Conservation (phyloP, 345 rosid species). For the Iberis pinnata region DNA sequence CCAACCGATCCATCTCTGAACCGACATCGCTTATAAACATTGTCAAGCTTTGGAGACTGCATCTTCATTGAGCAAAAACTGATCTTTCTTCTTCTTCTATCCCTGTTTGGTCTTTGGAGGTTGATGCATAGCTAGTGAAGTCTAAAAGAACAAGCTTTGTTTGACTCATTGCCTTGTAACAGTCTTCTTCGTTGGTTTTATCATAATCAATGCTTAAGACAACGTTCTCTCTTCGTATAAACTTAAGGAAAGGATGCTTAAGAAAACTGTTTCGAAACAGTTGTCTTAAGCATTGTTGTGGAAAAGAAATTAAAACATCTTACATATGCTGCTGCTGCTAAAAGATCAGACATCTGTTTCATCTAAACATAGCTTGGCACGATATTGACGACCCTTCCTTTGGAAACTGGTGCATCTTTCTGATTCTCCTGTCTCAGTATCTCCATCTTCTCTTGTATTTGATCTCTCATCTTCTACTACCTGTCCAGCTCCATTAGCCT, state of each 20-base stretch:
- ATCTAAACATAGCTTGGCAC: constrained; percentile 34
- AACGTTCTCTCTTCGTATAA: neutral
- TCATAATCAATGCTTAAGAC: neutral
- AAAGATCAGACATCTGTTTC: constrained; percentile 34
- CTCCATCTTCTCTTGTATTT: constrained; percentile 28
- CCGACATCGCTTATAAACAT: neutral
- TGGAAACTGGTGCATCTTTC: constrained; percentile 22
- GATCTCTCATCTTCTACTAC: constrained; percentile 25
- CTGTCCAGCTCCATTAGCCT: constrained; percentile 39
- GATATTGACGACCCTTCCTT: constrained; percentile 38
- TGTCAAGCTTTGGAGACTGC: neutral
- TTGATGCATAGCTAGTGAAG: neutral
- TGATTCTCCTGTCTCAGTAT: constrained; percentile 19
- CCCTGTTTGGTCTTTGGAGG: neutral
- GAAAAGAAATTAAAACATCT: too few species aligned
- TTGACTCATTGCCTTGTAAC: neutral
- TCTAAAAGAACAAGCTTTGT: neutral
- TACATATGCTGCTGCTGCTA: too few species aligned
- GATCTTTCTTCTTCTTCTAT: neutral
- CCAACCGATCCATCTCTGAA: constrained; percentile 34
- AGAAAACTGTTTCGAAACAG: too few species aligned
- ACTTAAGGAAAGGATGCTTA: too few species aligned
- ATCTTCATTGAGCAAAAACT: neutral
- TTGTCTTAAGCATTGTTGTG: too few species aligned
- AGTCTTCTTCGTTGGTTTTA: neutral